A percentile compares a stretch with the other conserved stretches of the same genome.
phyloP scores from a whole-genome alignment of 192 early-diverging fungal species.

The Funneliformis mosseae region DNA sequence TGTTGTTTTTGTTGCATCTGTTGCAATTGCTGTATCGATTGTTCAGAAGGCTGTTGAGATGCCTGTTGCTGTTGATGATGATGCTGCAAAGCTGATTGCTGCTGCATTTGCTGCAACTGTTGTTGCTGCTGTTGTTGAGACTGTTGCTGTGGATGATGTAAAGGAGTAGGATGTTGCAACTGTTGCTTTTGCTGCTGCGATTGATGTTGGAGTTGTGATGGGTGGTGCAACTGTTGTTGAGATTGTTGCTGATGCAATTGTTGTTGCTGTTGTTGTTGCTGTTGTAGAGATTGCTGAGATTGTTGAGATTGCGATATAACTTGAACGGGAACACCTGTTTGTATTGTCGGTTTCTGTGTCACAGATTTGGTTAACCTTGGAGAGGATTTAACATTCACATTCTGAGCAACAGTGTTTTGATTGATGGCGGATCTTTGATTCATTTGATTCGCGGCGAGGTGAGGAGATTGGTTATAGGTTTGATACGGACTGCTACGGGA shows the following conservation, averaged over 20 bases:
- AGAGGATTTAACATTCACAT: not conserved
- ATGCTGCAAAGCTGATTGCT: not conserved
- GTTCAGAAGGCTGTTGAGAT: not conserved
- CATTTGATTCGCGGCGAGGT: not conserved
- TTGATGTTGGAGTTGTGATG: not conserved
- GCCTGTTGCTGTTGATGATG: not conserved
- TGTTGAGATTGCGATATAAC: not conserved
- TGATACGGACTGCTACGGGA: not conserved
- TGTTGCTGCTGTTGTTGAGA: not conserved
- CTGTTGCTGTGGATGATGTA: not conserved
- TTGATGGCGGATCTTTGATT: not conserved
- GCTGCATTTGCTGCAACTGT: not conserved
- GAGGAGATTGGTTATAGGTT: not conserved
- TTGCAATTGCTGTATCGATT: not conserved
- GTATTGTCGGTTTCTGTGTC: not conserved
- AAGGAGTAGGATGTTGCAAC: not conserved
- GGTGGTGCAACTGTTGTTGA: not conserved
- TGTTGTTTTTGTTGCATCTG: not conserved
- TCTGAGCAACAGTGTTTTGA: not conserved
- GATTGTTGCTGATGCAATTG: conserved; percentile 6
- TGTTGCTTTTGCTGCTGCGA: not conserved
- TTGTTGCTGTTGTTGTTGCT: conserved; percentile 8
- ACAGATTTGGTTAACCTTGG: not conserved
- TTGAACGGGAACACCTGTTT: not conserved
- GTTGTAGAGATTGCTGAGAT: not conserved